Base-by-base conservation (phyloP, 2,329 filamentous ascomycete genomes). In the Phaeosphaeria sp. region DNA sequence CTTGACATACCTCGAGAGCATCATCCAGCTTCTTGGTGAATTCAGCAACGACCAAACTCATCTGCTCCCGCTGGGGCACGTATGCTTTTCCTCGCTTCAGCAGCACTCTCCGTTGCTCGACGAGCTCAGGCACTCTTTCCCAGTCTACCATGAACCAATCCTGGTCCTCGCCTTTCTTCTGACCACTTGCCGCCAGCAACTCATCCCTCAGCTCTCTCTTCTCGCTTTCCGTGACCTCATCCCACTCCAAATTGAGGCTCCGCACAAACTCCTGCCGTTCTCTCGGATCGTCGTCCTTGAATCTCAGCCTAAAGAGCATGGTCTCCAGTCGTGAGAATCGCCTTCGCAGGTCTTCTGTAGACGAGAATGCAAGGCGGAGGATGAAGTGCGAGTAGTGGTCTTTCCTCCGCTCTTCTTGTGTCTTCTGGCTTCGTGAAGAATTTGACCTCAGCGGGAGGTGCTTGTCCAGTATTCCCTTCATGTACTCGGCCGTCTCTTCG, bases 381-480 rank as follows among this genome's bases (percentile, higher is more conserved):
- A 98, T 99, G 76, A 97, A 99, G 78, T 99, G 95, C 55, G 91
- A 95, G 79, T 98, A 99, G 79, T 99, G 95, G 69, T 99, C 95
- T 75, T 95, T 96, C 77, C 94, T 91, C 25, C 94, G 86, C 79
- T 99, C 92, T 33, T 86, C 79, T 22, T 86, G 84, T 15, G 94
- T 79, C 27, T 82, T 81, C 11, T 78, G 77, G 15, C 81, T 80
- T 21, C 82, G 79, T 1, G 91, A 91, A 54, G 87, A 89, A 72
- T 93, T 94, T 44, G 90, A 85, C 60, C 89, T 87, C 18, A 97
- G 87, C 0, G 91, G 91, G 4, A 97, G 84, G 77, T 92, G 91
- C 79, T 97, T 97, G 59, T 93, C 87, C 50, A 98, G 86, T 45
- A 97, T 86, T 7, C 91, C 89, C 73, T 89, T 90, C 86, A 99